phyloP scores from a whole-genome alignment of 371 early-diverging fungal species.

The Lichtheimia ramosa region DNA sequence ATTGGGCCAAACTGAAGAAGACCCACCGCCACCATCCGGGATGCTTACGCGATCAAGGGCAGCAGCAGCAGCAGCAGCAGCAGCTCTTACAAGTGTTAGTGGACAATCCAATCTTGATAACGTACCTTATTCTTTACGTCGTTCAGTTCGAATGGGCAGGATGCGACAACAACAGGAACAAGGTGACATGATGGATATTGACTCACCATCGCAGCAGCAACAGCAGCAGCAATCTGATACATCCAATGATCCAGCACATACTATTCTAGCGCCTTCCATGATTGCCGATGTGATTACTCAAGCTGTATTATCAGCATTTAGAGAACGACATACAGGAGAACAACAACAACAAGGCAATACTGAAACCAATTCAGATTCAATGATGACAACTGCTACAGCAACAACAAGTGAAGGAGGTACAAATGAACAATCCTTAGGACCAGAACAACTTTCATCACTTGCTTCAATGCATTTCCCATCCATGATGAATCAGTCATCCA shows the following conservation, averaged over 20 bases:
- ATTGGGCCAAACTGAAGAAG: neutral
- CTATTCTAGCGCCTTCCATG: conserved; percentile 1
- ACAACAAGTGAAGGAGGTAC: neutral
- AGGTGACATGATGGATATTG: neutral
- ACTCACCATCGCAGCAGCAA: neutral
- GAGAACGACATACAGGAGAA: conserved; percentile 3
- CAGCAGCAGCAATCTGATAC: neutral
- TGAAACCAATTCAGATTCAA: neutral
- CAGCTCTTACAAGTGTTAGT: too few species aligned
- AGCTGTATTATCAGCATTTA: conserved; percentile 6
- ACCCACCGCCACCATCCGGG: conserved; percentile 1
- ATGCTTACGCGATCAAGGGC: neutral
- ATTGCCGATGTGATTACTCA: conserved; percentile 12
- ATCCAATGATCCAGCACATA: neutral
- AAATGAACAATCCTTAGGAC: neutral
- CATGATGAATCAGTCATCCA: neutral
- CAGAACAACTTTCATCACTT: neutral
- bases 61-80: neutral
- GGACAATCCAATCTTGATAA: too few species aligned
- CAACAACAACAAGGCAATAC: neutral
- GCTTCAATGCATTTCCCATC: neutral
- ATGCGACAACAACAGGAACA: neutral
- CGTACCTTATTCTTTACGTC: too few species aligned
- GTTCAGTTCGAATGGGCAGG: too few species aligned
- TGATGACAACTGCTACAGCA: neutral